phyloP scores from a whole-genome alignment of 1,284 basidiomycete species.

The Cutaneotrichosporon arboriforme region DNA sequence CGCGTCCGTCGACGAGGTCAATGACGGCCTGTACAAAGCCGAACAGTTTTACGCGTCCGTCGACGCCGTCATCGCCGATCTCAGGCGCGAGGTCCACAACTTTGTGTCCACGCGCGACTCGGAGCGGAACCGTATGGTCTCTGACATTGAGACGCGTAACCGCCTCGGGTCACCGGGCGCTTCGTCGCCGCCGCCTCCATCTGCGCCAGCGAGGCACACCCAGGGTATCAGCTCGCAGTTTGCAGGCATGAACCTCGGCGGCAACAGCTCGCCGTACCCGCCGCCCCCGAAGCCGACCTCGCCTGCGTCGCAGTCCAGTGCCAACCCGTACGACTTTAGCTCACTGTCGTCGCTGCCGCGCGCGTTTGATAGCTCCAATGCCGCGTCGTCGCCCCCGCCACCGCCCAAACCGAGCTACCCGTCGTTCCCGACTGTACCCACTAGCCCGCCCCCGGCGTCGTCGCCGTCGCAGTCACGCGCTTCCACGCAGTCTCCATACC shows the following conservation, averaged over 20 bases:
- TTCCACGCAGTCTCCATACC: conserved; percentile 5
- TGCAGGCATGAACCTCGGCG: conserved; percentile 18
- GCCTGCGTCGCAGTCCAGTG: neutral
- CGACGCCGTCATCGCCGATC: conserved; percentile 58
- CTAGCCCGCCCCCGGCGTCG: neutral
- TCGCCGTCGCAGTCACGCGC: conserved; percentile 27
- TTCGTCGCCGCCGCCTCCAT: neutral
- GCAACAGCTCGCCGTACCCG: neutral
- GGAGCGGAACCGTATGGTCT: conserved; percentile 65
- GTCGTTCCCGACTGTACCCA: conserved; percentile 49
- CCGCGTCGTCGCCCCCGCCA: conserved; percentile 2
- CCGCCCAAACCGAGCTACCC: conserved; percentile 21
- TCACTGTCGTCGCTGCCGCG: conserved; percentile 28
- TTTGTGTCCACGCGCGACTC: conserved; percentile 63
- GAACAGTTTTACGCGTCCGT: conserved; percentile 82
- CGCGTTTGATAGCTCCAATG: conserved; percentile 20
- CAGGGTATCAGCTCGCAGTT: conserved; percentile 32
- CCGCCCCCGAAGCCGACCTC: neutral
- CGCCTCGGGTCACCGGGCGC: conserved; percentile 19
- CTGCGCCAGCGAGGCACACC: conserved; percentile 23
- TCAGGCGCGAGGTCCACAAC: conserved; percentile 59
- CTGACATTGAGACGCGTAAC: conserved; percentile 61
- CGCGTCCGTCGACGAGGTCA: conserved; percentile 78
- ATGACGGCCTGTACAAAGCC: conserved; percentile 79
- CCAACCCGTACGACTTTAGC: conserved; percentile 40